Conservation (phyloP, 768 basidiomycete genomes). For the Termitomyces heimii region DNA sequence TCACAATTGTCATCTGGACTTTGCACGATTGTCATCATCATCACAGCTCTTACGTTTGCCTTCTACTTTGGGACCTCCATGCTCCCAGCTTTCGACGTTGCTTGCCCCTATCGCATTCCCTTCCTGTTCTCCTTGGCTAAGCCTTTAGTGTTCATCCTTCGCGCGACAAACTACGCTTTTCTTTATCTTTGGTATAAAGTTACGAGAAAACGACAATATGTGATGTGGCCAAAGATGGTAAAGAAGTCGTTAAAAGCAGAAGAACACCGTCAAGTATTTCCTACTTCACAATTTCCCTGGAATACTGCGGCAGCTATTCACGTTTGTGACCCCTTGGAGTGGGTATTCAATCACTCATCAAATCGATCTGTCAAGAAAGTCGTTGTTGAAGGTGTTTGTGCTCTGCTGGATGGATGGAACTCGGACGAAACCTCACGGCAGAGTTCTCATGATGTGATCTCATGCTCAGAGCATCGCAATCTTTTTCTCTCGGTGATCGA, state of each 20-base stretch:
- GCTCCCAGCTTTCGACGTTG: background rate
- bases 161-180: background rate
- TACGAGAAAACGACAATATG: background rate
- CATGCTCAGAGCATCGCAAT: background rate
- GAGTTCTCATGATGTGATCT: background rate
- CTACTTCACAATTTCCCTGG: background rate
- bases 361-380: background rate
- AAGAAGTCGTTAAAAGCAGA: background rate
- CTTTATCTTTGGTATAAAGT: background rate
- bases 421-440: background rate
- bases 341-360: background rate
- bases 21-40: background rate
- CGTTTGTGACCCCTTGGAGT: background rate
- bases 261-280: background rate
- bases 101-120: background rate
- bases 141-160: background rate
- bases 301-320: background rate
- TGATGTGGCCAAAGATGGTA: background rate
- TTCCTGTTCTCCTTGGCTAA: background rate
- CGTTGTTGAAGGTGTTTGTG: background rate
- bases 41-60: background rate
- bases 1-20: background rate
- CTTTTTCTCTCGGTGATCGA: background rate
- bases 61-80: constrained; percentile 3
- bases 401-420: background rate